Evolutionary conservation across 805 yeast species (phyloP).

Genomic region (Soucietia sequanensis): DNA sequence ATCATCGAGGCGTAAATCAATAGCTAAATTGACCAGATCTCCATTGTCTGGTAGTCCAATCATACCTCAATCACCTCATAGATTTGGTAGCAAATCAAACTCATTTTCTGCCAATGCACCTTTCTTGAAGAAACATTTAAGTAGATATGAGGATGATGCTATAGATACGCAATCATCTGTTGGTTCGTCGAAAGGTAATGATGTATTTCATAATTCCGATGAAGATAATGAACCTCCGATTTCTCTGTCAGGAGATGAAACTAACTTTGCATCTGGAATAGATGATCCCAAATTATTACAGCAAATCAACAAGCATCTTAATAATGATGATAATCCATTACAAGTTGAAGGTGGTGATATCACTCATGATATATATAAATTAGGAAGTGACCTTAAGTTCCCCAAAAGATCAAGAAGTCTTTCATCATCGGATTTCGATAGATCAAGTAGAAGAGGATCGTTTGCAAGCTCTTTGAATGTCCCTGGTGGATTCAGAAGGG

Average conservation of each 20-base stretch:
- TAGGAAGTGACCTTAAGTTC: slow-evolving; percentile 13
- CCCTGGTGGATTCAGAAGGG: slow-evolving; percentile 83
- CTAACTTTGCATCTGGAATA: slow-evolving; percentile 17
- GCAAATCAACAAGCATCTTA: slow-evolving; percentile 36
- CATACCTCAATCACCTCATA: slow-evolving; percentile 15
- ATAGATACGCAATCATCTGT: slow-evolving; percentile 11
- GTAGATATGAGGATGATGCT: slow-evolving; percentile 9
- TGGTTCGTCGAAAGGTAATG: slow-evolving; percentile 3
- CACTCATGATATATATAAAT: slow-evolving; percentile 45
- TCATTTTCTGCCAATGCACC: slow-evolving; percentile 14
- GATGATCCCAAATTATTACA: slow-evolving; percentile 33
- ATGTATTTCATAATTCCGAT: slow-evolving; percentile 7
- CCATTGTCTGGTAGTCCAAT: slow-evolving; percentile 26
- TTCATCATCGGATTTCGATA: slow-evolving; percentile 20
- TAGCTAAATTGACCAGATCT: slow-evolving; percentile 31
- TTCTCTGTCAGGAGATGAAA: slow-evolving; percentile 5
- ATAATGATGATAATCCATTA: slow-evolving; percentile 29
- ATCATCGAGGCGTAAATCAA: slow-evolving; percentile 15
- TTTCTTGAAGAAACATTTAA: slow-evolving; percentile 15
- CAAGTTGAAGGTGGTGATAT: slow-evolving; percentile 51
- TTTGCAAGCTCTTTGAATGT: slow-evolving; percentile 67
- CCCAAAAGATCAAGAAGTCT: slow-evolving; percentile 19
- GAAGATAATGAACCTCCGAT: slow-evolving; percentile 16
- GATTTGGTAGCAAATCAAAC: slow-evolving; percentile 10
- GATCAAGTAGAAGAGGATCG: slow-evolving; percentile 50